These are phyloP conservation scores for Darksidea phi DNA, from an alignment of 495 filamentous ascomycete genomes.

Conservation along the genomic window DNA sequence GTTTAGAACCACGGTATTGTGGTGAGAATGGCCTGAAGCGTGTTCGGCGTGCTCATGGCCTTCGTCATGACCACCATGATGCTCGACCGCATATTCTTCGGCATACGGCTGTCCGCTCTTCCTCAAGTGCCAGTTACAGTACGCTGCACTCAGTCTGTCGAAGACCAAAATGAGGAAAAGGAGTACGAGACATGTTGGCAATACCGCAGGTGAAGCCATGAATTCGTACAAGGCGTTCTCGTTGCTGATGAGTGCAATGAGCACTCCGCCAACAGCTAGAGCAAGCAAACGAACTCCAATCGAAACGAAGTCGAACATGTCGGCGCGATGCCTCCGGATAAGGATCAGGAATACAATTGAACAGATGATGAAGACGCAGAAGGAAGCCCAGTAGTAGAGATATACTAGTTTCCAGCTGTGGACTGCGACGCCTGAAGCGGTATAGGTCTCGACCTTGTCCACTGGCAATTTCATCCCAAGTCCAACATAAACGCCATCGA, in stretches of 20 bases:
- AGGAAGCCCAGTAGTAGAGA: slow-evolving; percentile 31
- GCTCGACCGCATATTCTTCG: slow-evolving; percentile 12
- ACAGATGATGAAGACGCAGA: slow-evolving; percentile 26
- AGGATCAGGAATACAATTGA: slow-evolving; percentile 34
- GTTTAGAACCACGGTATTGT: slow-evolving; percentile 1
- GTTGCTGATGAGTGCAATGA: slow-evolving; percentile 26
- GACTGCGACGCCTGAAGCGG: slow-evolving; percentile 15
- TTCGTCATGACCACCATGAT: slow-evolving; percentile 7
- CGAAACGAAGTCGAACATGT: slow-evolving; percentile 34
- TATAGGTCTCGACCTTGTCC: slow-evolving; percentile 13
- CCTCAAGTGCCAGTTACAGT: slow-evolving; percentile 25
- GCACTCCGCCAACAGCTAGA: slow-evolving; percentile 9
- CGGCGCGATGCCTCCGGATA: slow-evolving; percentile 30
- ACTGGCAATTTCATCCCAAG: slow-evolving; percentile 31
- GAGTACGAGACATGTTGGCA: slow-evolving; percentile 24
- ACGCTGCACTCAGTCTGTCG: slow-evolving; percentile 25
- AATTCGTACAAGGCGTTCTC: slow-evolving; percentile 10
- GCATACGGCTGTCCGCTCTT: slow-evolving; percentile 29
- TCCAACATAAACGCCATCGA: slow-evolving; percentile 23
- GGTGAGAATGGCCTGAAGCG: slow-evolving; percentile 1
- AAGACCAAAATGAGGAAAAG: slow-evolving; percentile 32
- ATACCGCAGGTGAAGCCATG: slow-evolving; percentile 17
- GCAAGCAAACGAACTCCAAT: slow-evolving; percentile 20
- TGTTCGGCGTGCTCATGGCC: not conserved
- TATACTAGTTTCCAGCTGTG: slow-evolving; percentile 28